A percentile compares a stretch with the other conserved stretches of the same genome.
These are phyloP conservation scores for Dissophora globulifera DNA, from an alignment of 192 early-diverging fungal genomes.

Conservation along the genomic window DNA sequence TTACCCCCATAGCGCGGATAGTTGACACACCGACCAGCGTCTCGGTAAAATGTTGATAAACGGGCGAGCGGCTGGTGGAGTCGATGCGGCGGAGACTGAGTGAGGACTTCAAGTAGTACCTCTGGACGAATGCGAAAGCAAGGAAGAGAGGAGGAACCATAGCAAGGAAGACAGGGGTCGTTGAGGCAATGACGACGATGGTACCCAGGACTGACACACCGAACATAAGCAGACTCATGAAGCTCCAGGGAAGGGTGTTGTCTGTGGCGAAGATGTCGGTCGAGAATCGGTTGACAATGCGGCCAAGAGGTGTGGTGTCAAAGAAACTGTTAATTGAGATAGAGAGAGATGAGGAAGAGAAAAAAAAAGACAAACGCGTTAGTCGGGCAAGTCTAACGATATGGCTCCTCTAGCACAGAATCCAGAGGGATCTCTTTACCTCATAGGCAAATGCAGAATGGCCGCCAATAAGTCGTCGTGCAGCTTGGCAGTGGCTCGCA, in stretches of 20 bases:
- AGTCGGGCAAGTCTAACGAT: too few species aligned
- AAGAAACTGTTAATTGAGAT: constrained; percentile 7
- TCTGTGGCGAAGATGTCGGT: constrained; percentile 88
- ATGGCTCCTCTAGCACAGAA: too few species aligned
- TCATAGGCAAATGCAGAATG: constrained; percentile 25
- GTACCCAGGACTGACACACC: constrained; percentile 44
- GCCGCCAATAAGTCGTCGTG: constrained; percentile 13
- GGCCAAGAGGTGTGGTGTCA: constrained; percentile 57
- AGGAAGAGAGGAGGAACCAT: constrained; percentile 59
- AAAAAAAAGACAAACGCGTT: too few species aligned
- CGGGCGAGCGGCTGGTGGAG: constrained; percentile 78
- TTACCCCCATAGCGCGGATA: constrained; percentile 75
- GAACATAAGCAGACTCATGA: constrained; percentile 52
- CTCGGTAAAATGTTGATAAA: constrained; percentile 79
- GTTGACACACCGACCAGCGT: constrained; percentile 68
- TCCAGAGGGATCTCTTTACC: neutral
- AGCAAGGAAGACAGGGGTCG: constrained; percentile 56
- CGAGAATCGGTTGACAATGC: constrained; percentile 90
- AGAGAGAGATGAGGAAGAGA: too few species aligned
- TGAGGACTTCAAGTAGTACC: constrained; percentile 73
- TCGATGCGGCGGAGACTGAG: constrained; percentile 85
- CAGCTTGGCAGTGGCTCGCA: constrained; percentile 14
- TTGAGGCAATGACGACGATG: constrained; percentile 48
- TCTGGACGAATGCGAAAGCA: constrained; percentile 57
- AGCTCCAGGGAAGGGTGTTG: constrained; percentile 64